A percentile compares a stretch with the other conserved stretches of the same genome.
Evolutionary conservation across 2,329 filamentous ascomycete genomes (phyloP).

Genomic region (Trichophyton mentagrophytes): DNA sequence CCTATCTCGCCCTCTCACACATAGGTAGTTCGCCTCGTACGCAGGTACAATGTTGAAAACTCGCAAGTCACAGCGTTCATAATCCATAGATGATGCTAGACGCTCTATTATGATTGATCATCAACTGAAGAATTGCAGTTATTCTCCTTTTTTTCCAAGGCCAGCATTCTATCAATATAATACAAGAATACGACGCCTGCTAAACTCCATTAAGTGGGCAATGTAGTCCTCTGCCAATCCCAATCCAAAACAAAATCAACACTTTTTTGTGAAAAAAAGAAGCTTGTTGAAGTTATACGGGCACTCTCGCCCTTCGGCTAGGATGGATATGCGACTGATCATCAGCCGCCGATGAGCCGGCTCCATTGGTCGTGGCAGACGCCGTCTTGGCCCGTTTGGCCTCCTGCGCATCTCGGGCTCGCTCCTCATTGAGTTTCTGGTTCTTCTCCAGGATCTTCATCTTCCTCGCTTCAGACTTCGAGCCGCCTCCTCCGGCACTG

Average conservation of each 20-base stretch:
- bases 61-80: too few species aligned
- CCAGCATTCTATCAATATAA: neutral
- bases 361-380: neutral
- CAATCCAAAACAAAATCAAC: neutral
- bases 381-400: constrained; percentile 24
- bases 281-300: neutral
- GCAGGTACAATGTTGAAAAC: too few species aligned
- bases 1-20: too few species aligned
- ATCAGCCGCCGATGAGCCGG: neutral
- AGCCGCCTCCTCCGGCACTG: constrained; percentile 69
- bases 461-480: constrained; percentile 57
- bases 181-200: neutral
- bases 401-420: constrained; percentile 41
- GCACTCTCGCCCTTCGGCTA: constrained; percentile 9
- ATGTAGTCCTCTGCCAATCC: too few species aligned
- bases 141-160: neutral
- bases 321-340: constrained; percentile 10
- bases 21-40: too few species aligned
- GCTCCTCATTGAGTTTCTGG: constrained; percentile 61
- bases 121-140: too few species aligned
- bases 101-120: too few species aligned
- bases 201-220: too few species aligned
- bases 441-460: constrained; percentile 79
- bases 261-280: neutral
- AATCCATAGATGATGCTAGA: too few species aligned